phyloP scores from a whole-genome alignment of 1,284 basidiomycete species.

The Ustilago lituana region DNA sequence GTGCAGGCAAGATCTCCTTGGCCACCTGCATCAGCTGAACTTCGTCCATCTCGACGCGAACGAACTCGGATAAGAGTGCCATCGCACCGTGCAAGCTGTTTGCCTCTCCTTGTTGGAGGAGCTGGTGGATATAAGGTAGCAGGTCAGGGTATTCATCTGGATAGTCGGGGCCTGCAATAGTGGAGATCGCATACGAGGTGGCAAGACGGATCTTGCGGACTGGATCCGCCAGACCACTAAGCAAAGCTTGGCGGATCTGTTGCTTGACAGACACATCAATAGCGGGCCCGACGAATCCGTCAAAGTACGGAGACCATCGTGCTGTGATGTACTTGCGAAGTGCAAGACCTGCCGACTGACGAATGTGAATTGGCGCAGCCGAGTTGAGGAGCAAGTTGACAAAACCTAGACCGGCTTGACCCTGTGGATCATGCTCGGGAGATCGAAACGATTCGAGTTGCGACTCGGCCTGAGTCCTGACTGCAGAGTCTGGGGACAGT shows the following conservation, averaged over 20 bases:
- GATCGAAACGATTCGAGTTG: conserved; percentile 40
- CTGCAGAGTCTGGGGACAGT: conserved; percentile 35
- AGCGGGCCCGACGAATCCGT: conserved; percentile 46
- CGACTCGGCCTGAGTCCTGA: conserved; percentile 41
- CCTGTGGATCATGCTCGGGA: conserved; percentile 30
- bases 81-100: conserved; percentile 59
- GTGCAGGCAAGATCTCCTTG: conserved; percentile 55
- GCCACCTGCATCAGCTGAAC: conserved; percentile 60
- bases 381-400: conserved; percentile 36
- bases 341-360: conserved; percentile 60
- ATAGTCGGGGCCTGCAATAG: conserved; percentile 61
- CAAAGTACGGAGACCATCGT: conserved; percentile 62
- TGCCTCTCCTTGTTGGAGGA: conserved; percentile 40
- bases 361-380: conserved; percentile 30
- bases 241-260: conserved; percentile 48
- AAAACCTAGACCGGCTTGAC: conserved; percentile 37
- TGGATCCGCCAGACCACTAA: conserved; percentile 49
- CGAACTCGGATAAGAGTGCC: conserved; percentile 61
- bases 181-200: conserved; percentile 54
- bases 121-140: conserved; percentile 47
- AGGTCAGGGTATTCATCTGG: conserved; percentile 63
- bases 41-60: conserved; percentile 64
- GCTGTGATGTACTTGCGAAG: conserved; percentile 58
- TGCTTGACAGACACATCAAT: conserved; percentile 51
- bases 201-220: conserved; percentile 57